Conservation (phyloP, 179 eudicot genomes). For the Drosera spatulata region DNA sequence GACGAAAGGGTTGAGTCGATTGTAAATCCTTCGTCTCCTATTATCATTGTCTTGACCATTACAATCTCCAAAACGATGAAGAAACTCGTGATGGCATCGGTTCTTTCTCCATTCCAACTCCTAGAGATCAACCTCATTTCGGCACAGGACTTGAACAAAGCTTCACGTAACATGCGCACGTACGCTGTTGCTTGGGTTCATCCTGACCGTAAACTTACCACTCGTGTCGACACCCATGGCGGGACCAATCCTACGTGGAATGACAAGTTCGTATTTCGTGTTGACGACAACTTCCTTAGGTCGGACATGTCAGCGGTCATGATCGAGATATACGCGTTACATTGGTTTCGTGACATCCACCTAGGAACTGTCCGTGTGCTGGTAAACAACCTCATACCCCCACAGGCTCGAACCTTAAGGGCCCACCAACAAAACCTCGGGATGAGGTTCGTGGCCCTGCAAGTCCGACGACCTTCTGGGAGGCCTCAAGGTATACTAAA, state of each 20-base stretch:
- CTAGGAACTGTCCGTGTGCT: slow-evolving; percentile 39
- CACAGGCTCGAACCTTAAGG: slow-evolving; percentile 9
- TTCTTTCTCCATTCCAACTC: slow-evolving; percentile 21
- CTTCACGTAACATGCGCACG: slow-evolving; percentile 29
- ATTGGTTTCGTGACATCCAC: slow-evolving; percentile 35
- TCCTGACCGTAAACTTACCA: slow-evolving; percentile 31
- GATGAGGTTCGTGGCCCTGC: slow-evolving; percentile 71
- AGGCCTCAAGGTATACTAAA: slow-evolving; percentile 69
- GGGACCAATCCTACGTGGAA: slow-evolving; percentile 48
- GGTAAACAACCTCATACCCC: slow-evolving; percentile 26
- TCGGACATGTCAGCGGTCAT: slow-evolving; percentile 29
- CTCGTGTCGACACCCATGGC: slow-evolving; percentile 25
- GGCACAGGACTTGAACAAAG: slow-evolving; percentile 36
- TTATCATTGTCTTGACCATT: not conserved
- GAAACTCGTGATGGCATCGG: slow-evolving; percentile 7
- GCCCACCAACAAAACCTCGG: slow-evolving; percentile 25
- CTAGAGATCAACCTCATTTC: slow-evolving; percentile 40
- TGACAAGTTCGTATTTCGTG: slow-evolving; percentile 37
- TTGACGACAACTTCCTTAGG: slow-evolving; percentile 20
- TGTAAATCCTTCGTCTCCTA: not conserved
- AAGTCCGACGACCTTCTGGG: slow-evolving; percentile 68
- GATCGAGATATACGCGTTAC: slow-evolving; percentile 33
- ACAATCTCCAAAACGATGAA: not conserved
- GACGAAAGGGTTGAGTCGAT: slow-evolving; percentile 25
- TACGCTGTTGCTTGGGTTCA: slow-evolving; percentile 40